Conservation (phyloP, 441 rosid genomes). For the Eruca vesicaria region DNA sequence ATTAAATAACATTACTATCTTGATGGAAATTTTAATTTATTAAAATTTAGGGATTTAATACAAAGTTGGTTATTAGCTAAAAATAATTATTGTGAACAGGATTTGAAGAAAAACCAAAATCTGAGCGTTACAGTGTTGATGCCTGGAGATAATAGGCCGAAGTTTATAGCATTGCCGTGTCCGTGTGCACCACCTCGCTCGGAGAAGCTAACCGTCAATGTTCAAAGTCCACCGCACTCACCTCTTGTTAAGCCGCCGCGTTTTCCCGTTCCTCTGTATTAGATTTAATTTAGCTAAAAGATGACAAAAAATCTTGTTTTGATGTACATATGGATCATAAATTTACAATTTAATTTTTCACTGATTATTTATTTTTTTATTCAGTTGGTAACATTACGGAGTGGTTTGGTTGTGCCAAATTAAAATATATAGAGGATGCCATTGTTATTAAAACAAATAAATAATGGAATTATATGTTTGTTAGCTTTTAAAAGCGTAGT, state of each 20-base stretch:
- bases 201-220: slow-evolving; percentile 41
- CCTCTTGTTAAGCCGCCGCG: slow-evolving; percentile 48
- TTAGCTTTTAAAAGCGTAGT: background rate
- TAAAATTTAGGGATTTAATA: background rate
- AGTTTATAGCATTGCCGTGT: slow-evolving; percentile 86
- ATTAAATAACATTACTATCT: background rate
- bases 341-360: slow-evolving; percentile 17
- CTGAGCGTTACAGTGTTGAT: slow-evolving; percentile 75
- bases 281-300: slow-evolving; percentile 27
- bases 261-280: slow-evolving; percentile 66
- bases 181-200: slow-evolving; percentile 68
- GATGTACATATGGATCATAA: slow-evolving; percentile 40
- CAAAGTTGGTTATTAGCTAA: background rate
- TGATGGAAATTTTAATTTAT: background rate
- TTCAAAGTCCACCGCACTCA: slow-evolving; percentile 40
- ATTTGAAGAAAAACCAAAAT: slow-evolving; percentile 42
- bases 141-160: slow-evolving; percentile 85
- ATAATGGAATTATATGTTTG: background rate
- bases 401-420: background rate
- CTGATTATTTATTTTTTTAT: slow-evolving; percentile 18
- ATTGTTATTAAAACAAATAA: background rate
- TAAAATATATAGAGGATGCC: background rate
- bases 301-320: slow-evolving; percentile 16
- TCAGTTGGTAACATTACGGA: slow-evolving; percentile 9
- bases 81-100: slow-evolving; percentile 37